Evolutionary conservation across 371 early-diverging fungal genomes (phyloP).

Genomic region (Zychaea mexicana): DNA sequence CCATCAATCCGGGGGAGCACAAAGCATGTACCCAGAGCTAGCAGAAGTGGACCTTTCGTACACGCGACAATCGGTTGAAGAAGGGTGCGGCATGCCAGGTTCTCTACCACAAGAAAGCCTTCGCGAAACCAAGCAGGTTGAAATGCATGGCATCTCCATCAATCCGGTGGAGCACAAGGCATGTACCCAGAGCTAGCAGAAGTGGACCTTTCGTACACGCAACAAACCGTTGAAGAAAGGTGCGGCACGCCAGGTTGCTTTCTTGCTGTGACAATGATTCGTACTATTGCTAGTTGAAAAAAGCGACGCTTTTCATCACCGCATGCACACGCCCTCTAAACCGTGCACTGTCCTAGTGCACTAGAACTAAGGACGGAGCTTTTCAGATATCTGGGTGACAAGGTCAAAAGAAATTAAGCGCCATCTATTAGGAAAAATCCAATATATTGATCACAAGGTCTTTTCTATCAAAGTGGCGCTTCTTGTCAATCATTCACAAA

Average conservation of each 20-base stretch:
- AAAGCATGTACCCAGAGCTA: slow-evolving; percentile 5
- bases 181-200: slow-evolving; percentile 6
- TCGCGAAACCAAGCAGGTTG: slow-evolving; percentile 1
- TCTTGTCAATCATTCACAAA: too few species aligned
- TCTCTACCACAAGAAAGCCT: too few species aligned
- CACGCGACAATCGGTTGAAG: neutral
- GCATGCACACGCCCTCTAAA: too few species aligned
- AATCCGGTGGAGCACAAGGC: slow-evolving; percentile 6
- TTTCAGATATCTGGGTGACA: too few species aligned
- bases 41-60: slow-evolving; percentile 5
- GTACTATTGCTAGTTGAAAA: slow-evolving; percentile 5
- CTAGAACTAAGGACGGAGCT: too few species aligned
- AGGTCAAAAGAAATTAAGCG: too few species aligned
- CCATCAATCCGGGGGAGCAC: slow-evolving; percentile 7
- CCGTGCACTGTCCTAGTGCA: too few species aligned
- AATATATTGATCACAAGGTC: too few species aligned
- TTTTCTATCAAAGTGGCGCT: too few species aligned
- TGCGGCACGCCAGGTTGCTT: slow-evolving; percentile 3
- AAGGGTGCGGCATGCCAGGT: too few species aligned
- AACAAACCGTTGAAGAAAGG: slow-evolving; percentile 2
- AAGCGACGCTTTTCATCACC: too few species aligned
- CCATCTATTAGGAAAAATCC: too few species aligned
- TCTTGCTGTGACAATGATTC: slow-evolving; percentile 3
- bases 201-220: slow-evolving; percentile 1
- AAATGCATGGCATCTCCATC: slow-evolving; percentile 5